These are phyloP conservation scores for Phialophora verrucosa DNA, from an alignment of 2,329 filamentous ascomycete species.

Conservation along the genomic window DNA sequence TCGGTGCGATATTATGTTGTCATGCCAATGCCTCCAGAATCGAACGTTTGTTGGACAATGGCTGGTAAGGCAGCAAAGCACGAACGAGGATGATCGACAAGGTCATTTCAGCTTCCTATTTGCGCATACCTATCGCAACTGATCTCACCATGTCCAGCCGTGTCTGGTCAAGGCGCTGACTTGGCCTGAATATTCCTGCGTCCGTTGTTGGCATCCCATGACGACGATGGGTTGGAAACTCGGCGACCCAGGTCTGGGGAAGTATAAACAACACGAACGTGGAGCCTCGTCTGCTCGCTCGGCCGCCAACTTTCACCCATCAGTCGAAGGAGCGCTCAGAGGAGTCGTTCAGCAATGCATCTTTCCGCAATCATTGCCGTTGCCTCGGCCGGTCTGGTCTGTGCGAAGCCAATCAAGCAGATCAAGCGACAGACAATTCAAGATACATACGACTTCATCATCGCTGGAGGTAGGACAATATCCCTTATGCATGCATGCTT, in stretches of 20 bases:
- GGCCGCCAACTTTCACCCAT: background rate
- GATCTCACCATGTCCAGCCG: background rate
- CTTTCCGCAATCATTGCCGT: conserved; percentile 4
- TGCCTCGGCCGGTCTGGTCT: conserved; percentile 5
- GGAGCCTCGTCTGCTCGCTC: background rate
- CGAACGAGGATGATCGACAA: conserved; percentile 1
- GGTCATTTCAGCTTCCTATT: conserved; percentile 4
- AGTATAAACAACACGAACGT: conserved; percentile 6
- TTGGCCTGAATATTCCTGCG: background rate
- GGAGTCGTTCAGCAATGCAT: conserved; percentile 8
- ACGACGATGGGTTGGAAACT: background rate
- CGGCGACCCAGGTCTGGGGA: background rate
- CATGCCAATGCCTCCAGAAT: background rate
- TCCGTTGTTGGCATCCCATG: background rate
- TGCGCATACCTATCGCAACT: conserved; percentile 1
- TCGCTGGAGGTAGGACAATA: conserved; percentile 32
- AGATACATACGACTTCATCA: conserved; percentile 35
- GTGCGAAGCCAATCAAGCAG: conserved; percentile 12
- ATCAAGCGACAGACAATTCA: conserved; percentile 21
- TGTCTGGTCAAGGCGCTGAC: background rate
- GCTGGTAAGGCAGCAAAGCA: background rate
- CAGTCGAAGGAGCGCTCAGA: background rate
- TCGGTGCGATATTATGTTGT: background rate
- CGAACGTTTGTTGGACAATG: conserved; percentile 1
- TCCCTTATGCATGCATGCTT: background rate